phyloP scores from a whole-genome alignment of 1,139 yeast species.

The Taphrina deformans region DNA sequence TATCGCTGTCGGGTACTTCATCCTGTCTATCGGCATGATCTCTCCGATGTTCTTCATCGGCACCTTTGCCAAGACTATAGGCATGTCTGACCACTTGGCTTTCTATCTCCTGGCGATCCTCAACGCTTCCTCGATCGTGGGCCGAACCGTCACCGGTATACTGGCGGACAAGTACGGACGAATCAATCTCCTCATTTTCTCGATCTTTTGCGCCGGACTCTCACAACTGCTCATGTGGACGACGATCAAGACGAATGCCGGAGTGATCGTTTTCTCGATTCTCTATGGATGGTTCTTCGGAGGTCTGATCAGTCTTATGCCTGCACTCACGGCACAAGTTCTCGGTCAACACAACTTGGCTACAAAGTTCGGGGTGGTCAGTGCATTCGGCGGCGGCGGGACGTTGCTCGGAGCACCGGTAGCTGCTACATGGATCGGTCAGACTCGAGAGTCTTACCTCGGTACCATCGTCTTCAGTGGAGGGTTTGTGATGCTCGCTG shows the following conservation, averaged over 20 bases:
- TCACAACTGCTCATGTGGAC: slow-evolving; percentile 52
- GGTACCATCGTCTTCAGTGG: slow-evolving; percentile 29
- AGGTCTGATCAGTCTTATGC: slow-evolving; percentile 52
- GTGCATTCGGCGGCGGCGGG: slow-evolving; percentile 31
- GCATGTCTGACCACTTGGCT: slow-evolving; percentile 38
- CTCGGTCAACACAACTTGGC: slow-evolving; percentile 44
- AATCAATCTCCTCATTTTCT: slow-evolving; percentile 46
- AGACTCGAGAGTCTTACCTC: neutral
- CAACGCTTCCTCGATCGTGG: slow-evolving; percentile 51
- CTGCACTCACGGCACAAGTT: slow-evolving; percentile 56
- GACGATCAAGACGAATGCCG: slow-evolving; percentile 54
- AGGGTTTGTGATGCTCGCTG: slow-evolving; percentile 12
- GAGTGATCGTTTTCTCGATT: slow-evolving; percentile 52
- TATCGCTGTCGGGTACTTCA: slow-evolving; percentile 42
- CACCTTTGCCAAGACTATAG: slow-evolving; percentile 42
- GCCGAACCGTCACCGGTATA: slow-evolving; percentile 52
- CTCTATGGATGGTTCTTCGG: slow-evolving; percentile 59
- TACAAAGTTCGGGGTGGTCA: slow-evolving; percentile 33
- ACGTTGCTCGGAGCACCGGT: slow-evolving; percentile 27
- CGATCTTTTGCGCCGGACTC: slow-evolving; percentile 38
- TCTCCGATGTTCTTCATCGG: slow-evolving; percentile 47
- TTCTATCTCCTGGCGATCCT: slow-evolving; percentile 49
- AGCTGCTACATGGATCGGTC: slow-evolving; percentile 24
- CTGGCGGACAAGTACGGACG: slow-evolving; percentile 52
- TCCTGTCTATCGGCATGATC: slow-evolving; percentile 46